Evolutionary conservation across 306 rosid species (phyloP), one percentile per base, ranked within the genome.

Genomic region (Senna siamea): DNA sequence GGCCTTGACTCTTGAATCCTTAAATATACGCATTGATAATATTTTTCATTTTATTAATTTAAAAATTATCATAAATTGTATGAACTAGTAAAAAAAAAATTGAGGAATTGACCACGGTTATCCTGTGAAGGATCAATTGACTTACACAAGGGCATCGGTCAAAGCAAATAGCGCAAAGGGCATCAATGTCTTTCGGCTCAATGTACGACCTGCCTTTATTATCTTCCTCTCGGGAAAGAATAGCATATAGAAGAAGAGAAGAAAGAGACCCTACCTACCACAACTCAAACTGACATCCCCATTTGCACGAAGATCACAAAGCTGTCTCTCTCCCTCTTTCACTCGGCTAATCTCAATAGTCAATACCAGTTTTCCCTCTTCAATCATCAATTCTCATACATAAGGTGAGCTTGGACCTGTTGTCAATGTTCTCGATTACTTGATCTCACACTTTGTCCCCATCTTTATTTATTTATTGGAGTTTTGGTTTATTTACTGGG

Each of bases 61-160:
- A 52, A 55, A 5, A 26, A 5, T 28, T 15, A 26, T 26, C 9
- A 28, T 4, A 57, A 57, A 57, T 5, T 57, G 5, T 57, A 26
- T 2, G 30, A 26, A 26, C 2, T 26, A n/a, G n/a, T n/a, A n/a
- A n/a, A n/a, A n/a, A 26, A 26, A 3, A 26, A 26, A 26, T 26
- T 26, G 30, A 41, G 40, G 73, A 73, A 62, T 55, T 78, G 78
- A 78, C 82, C 55, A 54, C 18, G 32, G 22, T 23, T 37, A 35
- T 35, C 22, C 3, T 44, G 46, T 34, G 57, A 59, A 68, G 53
- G 37, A 12, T 55, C 9, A 22, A 57, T 26, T 65, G 48, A 64
- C 46, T 65, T 22, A 5, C 32, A 38, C 32, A 48, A 51, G 6
- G 40, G 57, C 11, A n/a, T 28, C 40, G 5, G 74, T 69, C 47